Evolutionary conservation across 768 basidiomycete genomes (phyloP).

Genomic region (Pleurotus salmoneostramineus): DNA sequence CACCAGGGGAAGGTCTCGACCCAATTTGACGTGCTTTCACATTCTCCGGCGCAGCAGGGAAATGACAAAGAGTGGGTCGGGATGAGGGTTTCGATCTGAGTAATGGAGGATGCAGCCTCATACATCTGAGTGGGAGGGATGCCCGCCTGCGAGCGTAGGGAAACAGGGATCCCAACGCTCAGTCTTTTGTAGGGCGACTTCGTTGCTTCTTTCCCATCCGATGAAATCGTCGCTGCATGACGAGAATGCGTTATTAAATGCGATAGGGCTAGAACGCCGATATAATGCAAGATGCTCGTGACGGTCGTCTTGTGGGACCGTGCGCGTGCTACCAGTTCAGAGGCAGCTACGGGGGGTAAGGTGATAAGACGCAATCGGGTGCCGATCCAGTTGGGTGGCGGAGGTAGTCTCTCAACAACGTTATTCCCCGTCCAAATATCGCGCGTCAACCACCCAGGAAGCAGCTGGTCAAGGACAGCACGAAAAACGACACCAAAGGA

Average conservation of each 20-base stretch:
- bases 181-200: neutral
- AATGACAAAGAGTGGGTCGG: neutral
- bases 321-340: neutral
- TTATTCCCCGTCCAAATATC: slow-evolving; percentile 1
- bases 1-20: slow-evolving; percentile 24
- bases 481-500: neutral
- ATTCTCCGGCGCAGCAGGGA: neutral
- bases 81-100: neutral
- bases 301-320: neutral
- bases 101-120: neutral
- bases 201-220: neutral
- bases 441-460: slow-evolving; percentile 1
- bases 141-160: neutral
- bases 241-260: neutral
- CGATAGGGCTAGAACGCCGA: neutral
- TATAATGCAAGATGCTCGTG: neutral
- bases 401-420: neutral
- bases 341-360: neutral
- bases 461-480: neutral
- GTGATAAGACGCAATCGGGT: neutral
- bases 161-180: neutral
- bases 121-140: neutral
- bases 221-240: neutral
- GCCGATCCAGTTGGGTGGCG: neutral
- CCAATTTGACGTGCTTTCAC: neutral